Evolutionary conservation across 148 eudicot species (phyloP).

Genomic region (Rhododendron ovatum): DNA sequence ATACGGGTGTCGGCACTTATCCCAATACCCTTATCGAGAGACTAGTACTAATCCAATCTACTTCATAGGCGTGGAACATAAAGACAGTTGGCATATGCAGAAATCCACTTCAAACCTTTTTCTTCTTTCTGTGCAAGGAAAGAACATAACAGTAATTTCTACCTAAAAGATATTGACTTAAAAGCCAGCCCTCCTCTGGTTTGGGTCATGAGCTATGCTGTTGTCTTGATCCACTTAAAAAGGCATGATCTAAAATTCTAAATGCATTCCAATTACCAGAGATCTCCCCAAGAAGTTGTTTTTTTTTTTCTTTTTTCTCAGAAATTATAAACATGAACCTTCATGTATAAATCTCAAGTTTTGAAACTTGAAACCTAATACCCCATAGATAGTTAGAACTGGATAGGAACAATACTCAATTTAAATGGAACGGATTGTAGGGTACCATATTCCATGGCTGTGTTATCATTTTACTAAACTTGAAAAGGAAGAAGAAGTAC

Average conservation of each 20-base stretch:
- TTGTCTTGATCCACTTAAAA: background rate
- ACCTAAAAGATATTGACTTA: background rate
- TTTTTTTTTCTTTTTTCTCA: background rate
- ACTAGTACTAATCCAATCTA: background rate
- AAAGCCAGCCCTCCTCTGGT: background rate
- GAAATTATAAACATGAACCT: background rate
- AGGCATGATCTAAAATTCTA: background rate
- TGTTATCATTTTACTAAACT: background rate
- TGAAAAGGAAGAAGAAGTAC: background rate
- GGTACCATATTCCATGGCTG: background rate
- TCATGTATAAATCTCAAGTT: background rate
- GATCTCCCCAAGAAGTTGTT: background rate
- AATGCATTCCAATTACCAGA: background rate
- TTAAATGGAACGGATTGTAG: background rate
- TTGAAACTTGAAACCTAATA: background rate
- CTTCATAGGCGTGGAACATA: background rate
- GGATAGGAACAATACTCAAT: background rate
- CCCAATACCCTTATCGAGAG: background rate
- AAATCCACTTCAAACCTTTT: background rate
- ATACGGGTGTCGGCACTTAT: background rate
- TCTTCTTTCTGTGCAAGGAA: background rate
- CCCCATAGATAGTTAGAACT: background rate
- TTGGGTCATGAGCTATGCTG: background rate
- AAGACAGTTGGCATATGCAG: background rate
- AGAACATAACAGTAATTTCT: background rate